These are phyloP conservation scores for Cadophora malorum DNA, from an alignment of 2,329 filamentous ascomycete species.

Conservation along the genomic window DNA sequence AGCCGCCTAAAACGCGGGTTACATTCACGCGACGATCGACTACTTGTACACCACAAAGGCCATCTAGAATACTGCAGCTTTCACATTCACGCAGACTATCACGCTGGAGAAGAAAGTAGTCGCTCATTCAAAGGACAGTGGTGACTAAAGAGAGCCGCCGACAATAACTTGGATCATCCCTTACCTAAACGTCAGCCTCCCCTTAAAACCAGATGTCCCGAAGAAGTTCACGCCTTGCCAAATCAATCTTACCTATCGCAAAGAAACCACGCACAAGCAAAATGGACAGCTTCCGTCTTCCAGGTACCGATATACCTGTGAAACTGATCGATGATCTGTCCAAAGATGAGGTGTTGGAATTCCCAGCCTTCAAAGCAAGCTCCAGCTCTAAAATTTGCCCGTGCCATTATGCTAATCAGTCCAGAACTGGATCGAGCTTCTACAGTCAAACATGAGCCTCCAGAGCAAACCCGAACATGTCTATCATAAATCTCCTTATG, in stretches of 20 bases:
- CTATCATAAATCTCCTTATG: constrained; percentile 56
- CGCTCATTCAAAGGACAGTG: not conserved
- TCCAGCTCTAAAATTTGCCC: not conserved
- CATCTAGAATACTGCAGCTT: not conserved
- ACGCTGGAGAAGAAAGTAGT: not conserved
- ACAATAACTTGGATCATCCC: not conserved
- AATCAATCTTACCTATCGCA: not conserved
- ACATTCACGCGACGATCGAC: not conserved
- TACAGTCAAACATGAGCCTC: constrained; percentile 36
- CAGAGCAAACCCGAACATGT: constrained; percentile 29
- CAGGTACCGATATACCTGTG: constrained; percentile 50
- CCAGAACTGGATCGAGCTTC: constrained; percentile 39
- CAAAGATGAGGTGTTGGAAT: constrained; percentile 53
- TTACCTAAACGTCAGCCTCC: not conserved
- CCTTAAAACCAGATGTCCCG: constrained; percentile 4
- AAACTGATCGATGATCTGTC: constrained; percentile 53
- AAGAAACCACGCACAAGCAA: constrained; percentile 17
- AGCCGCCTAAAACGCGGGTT: not conserved
- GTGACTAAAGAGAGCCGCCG: not conserved
- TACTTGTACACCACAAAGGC: not conserved
- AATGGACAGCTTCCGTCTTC: constrained; percentile 52
- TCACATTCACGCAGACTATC: not conserved
- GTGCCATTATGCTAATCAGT: not conserved
- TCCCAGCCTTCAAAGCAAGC: constrained; percentile 58
- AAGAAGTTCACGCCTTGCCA: constrained; percentile 14